These are phyloP conservation scores for Grigorovia humatica DNA, from an alignment of 805 yeast genomes.

Conservation along the genomic window DNA sequence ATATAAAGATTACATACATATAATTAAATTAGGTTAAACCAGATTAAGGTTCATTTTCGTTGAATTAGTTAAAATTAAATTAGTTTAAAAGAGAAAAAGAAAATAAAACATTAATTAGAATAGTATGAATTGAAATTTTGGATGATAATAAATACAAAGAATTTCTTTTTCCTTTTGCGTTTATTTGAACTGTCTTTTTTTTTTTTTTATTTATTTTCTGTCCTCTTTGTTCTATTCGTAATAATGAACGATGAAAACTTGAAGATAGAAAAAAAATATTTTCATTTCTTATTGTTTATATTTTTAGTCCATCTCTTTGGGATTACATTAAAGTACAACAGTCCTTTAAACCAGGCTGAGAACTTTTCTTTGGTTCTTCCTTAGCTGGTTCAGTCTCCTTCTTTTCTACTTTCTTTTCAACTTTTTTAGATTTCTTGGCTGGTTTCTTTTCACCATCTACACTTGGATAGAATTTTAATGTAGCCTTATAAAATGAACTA, in stretches of 20 bases:
- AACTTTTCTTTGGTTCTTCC: slow-evolving; percentile 13
- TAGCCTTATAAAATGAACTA: slow-evolving; percentile 44
- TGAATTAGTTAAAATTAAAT: background rate
- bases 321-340: slow-evolving; percentile 15
- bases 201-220: too few relatives aligned
- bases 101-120: too few relatives aligned
- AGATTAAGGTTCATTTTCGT: background rate
- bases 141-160: background rate
- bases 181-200: too few relatives aligned
- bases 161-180: too few relatives aligned
- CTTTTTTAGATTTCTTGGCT: slow-evolving; percentile 5
- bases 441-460: background rate
- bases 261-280: too few relatives aligned
- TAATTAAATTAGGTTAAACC: background rate
- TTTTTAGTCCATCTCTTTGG: too few relatives aligned
- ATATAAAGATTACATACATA: background rate
- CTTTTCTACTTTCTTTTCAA: slow-evolving; percentile 11
- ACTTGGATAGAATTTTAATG: slow-evolving; percentile 8
- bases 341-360: slow-evolving; percentile 15
- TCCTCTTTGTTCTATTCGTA: too few relatives aligned
- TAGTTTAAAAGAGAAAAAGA: background rate
- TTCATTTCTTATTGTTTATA: too few relatives aligned
- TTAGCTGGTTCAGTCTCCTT: slow-evolving; percentile 10
- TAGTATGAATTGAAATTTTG: background rate
- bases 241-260: too few relatives aligned